These are phyloP conservation scores for Plasmodium adleri DNA, from an alignment of 169 alveolate species.

Conservation along the genomic window DNA sequence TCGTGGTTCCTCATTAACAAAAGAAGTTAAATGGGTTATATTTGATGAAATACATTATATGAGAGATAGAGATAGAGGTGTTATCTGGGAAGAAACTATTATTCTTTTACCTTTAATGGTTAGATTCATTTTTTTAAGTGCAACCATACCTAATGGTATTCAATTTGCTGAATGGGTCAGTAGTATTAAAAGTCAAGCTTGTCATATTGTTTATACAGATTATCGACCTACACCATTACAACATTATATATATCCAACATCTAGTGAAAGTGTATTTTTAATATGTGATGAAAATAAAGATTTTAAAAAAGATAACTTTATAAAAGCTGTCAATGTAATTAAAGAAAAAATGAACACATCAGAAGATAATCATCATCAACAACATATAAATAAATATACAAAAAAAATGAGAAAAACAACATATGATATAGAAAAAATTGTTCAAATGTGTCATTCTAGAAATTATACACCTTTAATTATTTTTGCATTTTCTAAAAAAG, in stretches of 20 bases:
- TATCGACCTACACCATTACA: constrained; percentile 98
- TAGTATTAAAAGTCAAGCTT: constrained; percentile 96
- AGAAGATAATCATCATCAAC: constrained; percentile 77
- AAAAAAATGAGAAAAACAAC: constrained; percentile 70
- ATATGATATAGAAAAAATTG: constrained; percentile 93
- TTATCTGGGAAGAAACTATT: constrained; percentile 99
- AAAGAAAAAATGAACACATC: constrained; percentile 87
- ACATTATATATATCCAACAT: constrained; percentile 96
- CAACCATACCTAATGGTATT: constrained; percentile 99
- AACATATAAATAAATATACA: constrained; percentile 66
- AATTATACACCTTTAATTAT: constrained; percentile 96
- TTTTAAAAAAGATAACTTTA: constrained; percentile 86
- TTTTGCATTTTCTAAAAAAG: constrained; percentile 97
- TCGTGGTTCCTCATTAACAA: constrained; percentile 97
- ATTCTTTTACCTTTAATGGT: constrained; percentile 95
- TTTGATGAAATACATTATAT: constrained; percentile 99
- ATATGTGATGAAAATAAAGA: constrained; percentile 96
- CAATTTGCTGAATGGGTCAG: constrained; percentile 99
- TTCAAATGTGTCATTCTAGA: constrained; percentile 93
- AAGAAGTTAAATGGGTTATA: constrained; percentile 93
- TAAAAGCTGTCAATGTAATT: constrained; percentile 78
- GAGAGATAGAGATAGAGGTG: constrained; percentile 99
- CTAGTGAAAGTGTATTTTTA: constrained; percentile 95
- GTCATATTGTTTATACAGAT: constrained; percentile 98
- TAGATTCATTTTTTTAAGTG: constrained; percentile 97